These are phyloP conservation scores for Boletus reticuloceps DNA, from an alignment of 768 basidiomycete species.

Conservation along the genomic window DNA sequence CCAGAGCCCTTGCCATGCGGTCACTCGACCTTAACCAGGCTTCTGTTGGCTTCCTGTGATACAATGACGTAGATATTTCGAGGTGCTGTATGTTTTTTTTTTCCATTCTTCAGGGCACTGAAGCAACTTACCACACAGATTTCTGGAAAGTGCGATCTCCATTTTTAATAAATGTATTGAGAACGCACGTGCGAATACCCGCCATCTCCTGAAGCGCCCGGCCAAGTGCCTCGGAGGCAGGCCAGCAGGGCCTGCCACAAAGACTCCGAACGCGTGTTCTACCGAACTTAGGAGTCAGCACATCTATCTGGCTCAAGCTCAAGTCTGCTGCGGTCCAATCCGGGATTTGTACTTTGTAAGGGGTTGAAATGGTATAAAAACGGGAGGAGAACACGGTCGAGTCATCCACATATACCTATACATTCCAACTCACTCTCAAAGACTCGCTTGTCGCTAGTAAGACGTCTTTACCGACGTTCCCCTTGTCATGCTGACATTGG, in stretches of 20 bases:
- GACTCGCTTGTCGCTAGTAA: neutral
- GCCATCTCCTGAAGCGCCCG: too few species aligned
- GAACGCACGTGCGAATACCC: neutral
- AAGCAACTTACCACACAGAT: neutral
- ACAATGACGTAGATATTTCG: neutral
- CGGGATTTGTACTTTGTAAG: neutral
- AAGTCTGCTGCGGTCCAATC: neutral
- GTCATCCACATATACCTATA: neutral
- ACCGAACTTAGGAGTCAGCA: neutral
- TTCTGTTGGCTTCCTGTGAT: neutral
- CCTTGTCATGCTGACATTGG: neutral
- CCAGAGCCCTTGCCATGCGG: neutral
- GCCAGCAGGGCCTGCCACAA: neutral
- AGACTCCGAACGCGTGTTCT: neutral
- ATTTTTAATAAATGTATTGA: too few species aligned
- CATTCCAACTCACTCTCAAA: neutral
- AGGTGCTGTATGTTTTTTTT: neutral
- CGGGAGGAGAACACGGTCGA: neutral
- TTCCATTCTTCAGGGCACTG: too few species aligned
- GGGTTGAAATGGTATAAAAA: conserved; percentile 17
- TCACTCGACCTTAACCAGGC: neutral
- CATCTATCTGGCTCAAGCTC: too few species aligned
- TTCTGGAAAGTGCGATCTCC: too few species aligned
- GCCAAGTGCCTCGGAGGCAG: too few species aligned
- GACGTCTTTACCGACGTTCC: neutral